These are phyloP conservation scores for Alternaria dauci DNA, from an alignment of 2,329 filamentous ascomycete species.

Conservation along the genomic window DNA sequence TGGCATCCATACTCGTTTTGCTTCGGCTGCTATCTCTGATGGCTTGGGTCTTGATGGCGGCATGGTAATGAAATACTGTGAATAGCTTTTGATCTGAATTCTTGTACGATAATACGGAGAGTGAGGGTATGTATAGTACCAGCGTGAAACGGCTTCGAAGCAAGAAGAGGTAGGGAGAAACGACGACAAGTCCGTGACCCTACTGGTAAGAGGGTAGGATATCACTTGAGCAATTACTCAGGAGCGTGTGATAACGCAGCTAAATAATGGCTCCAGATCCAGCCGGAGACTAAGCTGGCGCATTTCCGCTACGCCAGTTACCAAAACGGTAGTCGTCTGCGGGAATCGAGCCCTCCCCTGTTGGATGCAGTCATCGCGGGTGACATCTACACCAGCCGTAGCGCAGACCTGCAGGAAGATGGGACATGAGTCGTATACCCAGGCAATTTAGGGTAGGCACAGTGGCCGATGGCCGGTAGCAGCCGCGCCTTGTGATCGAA, in stretches of 20 bases:
- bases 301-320: constrained; percentile 32
- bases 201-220: constrained; percentile 37
- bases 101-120: constrained; percentile 17
- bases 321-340: constrained; percentile 40
- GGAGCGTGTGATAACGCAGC: constrained; percentile 41
- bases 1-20: constrained; percentile 75
- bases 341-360: constrained; percentile 39
- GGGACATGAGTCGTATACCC: constrained; percentile 39
- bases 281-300: constrained; percentile 40
- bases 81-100: constrained; percentile 10
- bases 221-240: constrained; percentile 36
- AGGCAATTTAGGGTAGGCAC: constrained; percentile 36
- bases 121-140: not conserved
- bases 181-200: constrained; percentile 18
- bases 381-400: constrained; percentile 28
- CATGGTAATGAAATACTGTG: constrained; percentile 52
- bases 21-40: constrained; percentile 75
- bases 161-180: constrained; percentile 19
- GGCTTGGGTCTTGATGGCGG: constrained; percentile 68
- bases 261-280: constrained; percentile 42
- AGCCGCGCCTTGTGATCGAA: constrained; percentile 35
- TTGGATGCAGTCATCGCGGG: constrained; percentile 37
- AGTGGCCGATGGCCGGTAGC: constrained; percentile 34
- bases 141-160: constrained; percentile 12
- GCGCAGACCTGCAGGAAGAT: constrained; percentile 19